These are phyloP conservation scores for Pyracantha coccinea DNA, from an alignment of 331 rosid species.

Conservation along the genomic window DNA sequence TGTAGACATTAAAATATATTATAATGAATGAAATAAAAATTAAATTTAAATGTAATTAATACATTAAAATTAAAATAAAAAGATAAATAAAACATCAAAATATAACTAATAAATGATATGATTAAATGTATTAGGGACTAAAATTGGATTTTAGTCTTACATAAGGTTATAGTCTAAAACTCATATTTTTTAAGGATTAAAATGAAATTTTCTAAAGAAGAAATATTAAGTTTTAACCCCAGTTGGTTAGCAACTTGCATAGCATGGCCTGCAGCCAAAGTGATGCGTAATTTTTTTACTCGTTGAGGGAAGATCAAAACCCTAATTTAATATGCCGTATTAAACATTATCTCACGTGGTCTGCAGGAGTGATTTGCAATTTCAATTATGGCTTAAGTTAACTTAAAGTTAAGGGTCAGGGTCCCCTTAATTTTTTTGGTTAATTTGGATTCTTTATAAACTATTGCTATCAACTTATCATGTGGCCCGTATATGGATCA, in stretches of 20 bases:
- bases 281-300: neutral
- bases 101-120: no score
- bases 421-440: neutral
- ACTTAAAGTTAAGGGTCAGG: neutral
- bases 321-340: neutral
- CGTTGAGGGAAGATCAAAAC: neutral
- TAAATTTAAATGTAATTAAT: no score
- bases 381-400: neutral
- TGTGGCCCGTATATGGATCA: neutral
- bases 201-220: no score
- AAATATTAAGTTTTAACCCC: neutral
- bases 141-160: no score
- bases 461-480: neutral
- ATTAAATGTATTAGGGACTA: no score
- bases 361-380: neutral
- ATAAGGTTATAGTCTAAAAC: no score
- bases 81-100: no score
- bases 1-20: no score
- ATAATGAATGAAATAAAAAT: no score
- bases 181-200: no score
- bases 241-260: neutral
- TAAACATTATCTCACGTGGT: neutral
- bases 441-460: neutral
- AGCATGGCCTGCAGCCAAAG: neutral
- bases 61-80: no score